phyloP scores from a whole-genome alignment of 805 yeast species.

The Jamesozyma hellenica region DNA sequence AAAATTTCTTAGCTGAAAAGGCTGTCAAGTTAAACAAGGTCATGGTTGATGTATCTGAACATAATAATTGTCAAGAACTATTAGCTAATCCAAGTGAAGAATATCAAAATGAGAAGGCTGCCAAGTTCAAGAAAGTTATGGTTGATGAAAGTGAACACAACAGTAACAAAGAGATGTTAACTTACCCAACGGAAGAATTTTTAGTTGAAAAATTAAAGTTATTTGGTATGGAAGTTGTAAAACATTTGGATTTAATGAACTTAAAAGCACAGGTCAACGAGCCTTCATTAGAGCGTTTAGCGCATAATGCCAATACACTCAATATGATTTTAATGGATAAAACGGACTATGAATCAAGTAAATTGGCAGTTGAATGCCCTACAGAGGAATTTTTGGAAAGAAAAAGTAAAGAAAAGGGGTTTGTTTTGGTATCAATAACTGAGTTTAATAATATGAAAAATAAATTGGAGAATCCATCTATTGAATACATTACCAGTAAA shows the following conservation, averaged over 20 bases:
- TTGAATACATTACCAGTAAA: background rate
- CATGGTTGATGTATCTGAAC: background rate
- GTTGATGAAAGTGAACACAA: background rate
- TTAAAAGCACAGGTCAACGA: background rate
- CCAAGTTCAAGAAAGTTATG: background rate
- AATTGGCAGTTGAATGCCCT: background rate
- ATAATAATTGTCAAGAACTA: background rate
- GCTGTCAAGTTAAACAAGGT: background rate
- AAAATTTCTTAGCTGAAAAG: background rate
- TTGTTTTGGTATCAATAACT: background rate
- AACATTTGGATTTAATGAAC: background rate
- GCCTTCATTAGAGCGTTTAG: background rate
- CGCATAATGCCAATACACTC: background rate
- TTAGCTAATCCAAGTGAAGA: background rate
- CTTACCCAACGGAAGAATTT: slow-evolving; percentile 4
- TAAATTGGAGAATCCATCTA: slow-evolving; percentile 1
- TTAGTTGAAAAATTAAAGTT: slow-evolving; percentile 6
- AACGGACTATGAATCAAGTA: background rate
- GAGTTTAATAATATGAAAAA: slow-evolving; percentile 3
- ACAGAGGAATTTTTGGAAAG: background rate
- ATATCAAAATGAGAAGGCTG: background rate
- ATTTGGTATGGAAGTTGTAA: slow-evolving; percentile 4
- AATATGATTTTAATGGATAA: slow-evolving; percentile 1
- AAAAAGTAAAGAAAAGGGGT: slow-evolving; percentile 1
- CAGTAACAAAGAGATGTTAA: background rate